Percentiles rank a stretch among this genome's conserved stretches.
Conservation (phyloP, 1,139 yeast species). For the Trichomonascaceae sp. region DNA sequence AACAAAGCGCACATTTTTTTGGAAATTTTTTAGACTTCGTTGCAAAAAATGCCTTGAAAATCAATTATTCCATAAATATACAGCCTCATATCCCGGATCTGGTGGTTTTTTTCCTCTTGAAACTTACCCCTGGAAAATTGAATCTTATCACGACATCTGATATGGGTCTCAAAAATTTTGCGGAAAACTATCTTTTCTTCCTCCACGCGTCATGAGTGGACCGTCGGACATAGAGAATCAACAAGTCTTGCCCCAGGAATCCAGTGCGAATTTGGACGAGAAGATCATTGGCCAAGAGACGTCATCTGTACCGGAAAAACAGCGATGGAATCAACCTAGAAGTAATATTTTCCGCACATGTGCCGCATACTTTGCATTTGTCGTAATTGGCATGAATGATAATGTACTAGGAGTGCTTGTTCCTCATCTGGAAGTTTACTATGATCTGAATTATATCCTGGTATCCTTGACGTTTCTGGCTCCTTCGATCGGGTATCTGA, state of each 20-base stretch:
- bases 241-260: neutral
- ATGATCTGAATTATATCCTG: conserved; percentile 22
- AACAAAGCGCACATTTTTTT: neutral
- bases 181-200: neutral
- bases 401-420: conserved; percentile 19
- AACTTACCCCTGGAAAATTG: neutral
- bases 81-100: neutral
- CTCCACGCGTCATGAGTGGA: neutral
- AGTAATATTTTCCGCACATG: conserved; percentile 25
- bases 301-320: neutral
- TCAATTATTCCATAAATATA: too few relatives aligned
- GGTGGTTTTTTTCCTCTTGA: neutral
- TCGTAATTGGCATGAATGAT: conserved; percentile 19
- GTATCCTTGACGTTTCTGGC: conserved; percentile 26
- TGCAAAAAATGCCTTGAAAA: neutral
- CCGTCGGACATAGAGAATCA: neutral
- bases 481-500: conserved; percentile 32
- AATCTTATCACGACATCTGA: neutral
- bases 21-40: too few relatives aligned
- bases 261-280: neutral
- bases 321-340: conserved; percentile 11
- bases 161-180: neutral
- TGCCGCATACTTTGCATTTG: conserved; percentile 19
- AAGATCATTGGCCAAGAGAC: neutral
- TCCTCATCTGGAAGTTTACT: conserved; percentile 20